Conservation (phyloP, 371 early-diverging fungal species). For the Mortierella sp. region DNA sequence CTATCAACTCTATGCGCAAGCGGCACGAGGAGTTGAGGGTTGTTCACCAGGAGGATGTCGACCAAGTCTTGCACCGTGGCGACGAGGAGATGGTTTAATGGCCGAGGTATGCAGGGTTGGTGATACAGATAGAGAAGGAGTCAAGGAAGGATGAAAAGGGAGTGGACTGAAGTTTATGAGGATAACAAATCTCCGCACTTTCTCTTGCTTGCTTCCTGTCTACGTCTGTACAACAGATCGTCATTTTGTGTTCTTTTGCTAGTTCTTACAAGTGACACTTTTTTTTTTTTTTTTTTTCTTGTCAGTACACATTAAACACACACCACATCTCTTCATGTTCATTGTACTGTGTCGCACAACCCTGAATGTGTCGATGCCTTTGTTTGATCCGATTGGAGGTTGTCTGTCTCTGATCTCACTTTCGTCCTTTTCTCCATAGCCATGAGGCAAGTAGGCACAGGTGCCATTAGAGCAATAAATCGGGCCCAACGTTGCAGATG, state of each 20-base stretch:
- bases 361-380: background rate
- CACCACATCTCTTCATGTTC: background rate
- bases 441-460: background rate
- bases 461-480: too few species aligned
- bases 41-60: slow-evolving; percentile 45
- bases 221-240: too few species aligned
- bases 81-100: slow-evolving; percentile 52
- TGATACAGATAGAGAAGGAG: background rate
- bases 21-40: slow-evolving; percentile 47
- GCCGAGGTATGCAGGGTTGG: background rate
- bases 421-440: background rate
- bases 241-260: too few species aligned
- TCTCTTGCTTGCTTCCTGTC: too few species aligned
- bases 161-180: too few species aligned
- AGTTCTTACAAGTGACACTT: too few species aligned
- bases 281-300: slow-evolving; percentile 1
- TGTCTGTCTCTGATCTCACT: background rate
- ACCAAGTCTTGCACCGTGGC: slow-evolving; percentile 39
- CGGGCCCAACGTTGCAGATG: too few species aligned
- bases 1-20: slow-evolving; percentile 53
- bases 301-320: background rate
- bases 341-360: background rate
- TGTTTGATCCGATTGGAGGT: background rate
- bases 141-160: background rate
- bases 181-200: too few species aligned